phyloP scores from a whole-genome alignment of 1,139 yeast species.

The Arxiozyma heterogenica region DNA sequence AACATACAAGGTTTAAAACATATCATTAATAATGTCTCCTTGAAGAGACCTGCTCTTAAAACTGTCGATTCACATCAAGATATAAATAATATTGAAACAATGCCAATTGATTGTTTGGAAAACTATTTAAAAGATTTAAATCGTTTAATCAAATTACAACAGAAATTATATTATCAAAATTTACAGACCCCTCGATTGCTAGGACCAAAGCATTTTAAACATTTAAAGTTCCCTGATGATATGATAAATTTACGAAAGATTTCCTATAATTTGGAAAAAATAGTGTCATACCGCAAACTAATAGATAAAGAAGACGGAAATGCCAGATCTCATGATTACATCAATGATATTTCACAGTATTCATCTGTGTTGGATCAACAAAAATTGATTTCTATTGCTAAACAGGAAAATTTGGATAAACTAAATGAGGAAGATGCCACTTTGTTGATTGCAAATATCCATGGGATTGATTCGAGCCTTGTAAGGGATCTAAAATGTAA shows the following conservation, averaged over 20 bases:
- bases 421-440: background rate
- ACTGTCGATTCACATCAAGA: background rate
- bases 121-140: constrained; percentile 6
- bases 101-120: constrained; percentile 2
- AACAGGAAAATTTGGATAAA: background rate
- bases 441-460: constrained; percentile 15
- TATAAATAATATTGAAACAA: constrained; percentile 1
- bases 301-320: constrained; percentile 1
- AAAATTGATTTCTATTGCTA: constrained; percentile 4
- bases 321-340: background rate
- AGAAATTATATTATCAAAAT: constrained; percentile 13
- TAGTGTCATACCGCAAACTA: constrained; percentile 2
- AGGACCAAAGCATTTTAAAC: constrained; percentile 15
- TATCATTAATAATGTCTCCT: background rate
- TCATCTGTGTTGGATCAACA: background rate
- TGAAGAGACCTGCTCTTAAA: constrained; percentile 9
- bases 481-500: constrained; percentile 14
- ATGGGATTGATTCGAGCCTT: constrained; percentile 18
- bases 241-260: constrained; percentile 11
- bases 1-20: background rate
- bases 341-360: background rate
- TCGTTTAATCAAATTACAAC: constrained; percentile 11
- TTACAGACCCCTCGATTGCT: constrained; percentile 14
- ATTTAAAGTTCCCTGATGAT: constrained; percentile 20
- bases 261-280: constrained; percentile 2